phyloP scores from a whole-genome alignment of 345 rosid genomes.

The Citrus glauca region DNA sequence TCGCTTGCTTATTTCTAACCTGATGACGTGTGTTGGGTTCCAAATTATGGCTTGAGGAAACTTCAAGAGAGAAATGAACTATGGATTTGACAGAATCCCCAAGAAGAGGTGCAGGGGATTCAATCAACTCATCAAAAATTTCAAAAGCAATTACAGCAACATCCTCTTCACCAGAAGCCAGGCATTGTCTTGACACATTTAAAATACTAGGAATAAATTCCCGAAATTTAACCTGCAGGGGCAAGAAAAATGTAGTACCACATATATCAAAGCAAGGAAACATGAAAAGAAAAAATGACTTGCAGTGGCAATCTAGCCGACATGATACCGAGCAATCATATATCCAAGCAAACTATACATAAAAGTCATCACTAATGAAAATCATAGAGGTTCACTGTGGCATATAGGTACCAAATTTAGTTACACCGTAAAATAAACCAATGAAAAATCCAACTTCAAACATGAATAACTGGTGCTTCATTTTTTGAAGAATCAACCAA shows the following conservation, averaged over 20 bases:
- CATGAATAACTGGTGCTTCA: background rate
- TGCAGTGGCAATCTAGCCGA: background rate
- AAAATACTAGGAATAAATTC: slow-evolving; percentile 97
- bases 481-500: background rate
- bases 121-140: slow-evolving; percentile 97
- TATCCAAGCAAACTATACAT: background rate
- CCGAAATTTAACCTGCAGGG: slow-evolving; percentile 82
- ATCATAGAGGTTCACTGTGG: background rate
- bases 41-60: slow-evolving; percentile 79
- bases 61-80: slow-evolving; percentile 96
- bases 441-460: background rate
- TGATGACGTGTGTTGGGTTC: slow-evolving; percentile 91
- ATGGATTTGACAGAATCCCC: slow-evolving; percentile 95
- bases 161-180: slow-evolving; percentile 94
- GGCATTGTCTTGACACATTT: slow-evolving; percentile 85
- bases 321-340: background rate
- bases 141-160: slow-evolving; percentile 97
- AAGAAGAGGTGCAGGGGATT: slow-evolving; percentile 98
- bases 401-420: background rate
- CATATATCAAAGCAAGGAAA: background rate
- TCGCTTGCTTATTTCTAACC: slow-evolving; percentile 41
- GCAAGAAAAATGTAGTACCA: background rate
- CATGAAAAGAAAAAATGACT: background rate
- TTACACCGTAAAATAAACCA: background rate
- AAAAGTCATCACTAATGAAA: background rate